Percentiles rank a stretch among this genome's conserved stretches.
phyloP scores from a whole-genome alignment of 805 yeast genomes.

The Starmerella geochares region DNA sequence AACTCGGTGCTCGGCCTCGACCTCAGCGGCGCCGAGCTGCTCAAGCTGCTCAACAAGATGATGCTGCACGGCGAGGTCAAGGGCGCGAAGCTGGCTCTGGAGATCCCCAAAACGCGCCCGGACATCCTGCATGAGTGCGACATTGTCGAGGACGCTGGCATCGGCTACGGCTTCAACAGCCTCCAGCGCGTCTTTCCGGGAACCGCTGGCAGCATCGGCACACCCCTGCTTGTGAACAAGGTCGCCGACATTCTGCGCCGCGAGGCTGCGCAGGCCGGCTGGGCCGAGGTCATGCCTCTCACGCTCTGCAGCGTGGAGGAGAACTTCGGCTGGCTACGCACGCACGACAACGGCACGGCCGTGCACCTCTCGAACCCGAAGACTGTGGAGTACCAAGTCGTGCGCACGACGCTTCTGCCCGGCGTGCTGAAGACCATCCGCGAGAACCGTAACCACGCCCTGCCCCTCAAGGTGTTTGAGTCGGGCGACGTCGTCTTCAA shows the following conservation, averaged over 20 bases:
- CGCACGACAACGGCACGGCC: constrained; percentile 55
- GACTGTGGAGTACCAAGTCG: constrained; percentile 94
- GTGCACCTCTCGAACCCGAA: constrained; percentile 93
- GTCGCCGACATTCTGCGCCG: constrained; percentile 79
- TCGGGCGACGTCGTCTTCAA: constrained; percentile 89
- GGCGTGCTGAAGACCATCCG: constrained; percentile 90
- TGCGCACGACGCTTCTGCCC: constrained; percentile 86
- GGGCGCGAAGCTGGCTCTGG: constrained; percentile 40
- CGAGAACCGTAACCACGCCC: constrained; percentile 90
- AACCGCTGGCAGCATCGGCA: constrained; percentile 65
- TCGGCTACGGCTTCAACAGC: constrained; percentile 89
- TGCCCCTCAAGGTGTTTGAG: constrained; percentile 93
- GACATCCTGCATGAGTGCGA: constrained; percentile 96
- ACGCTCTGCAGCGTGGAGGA: constrained; percentile 95
- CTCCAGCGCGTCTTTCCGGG: constrained; percentile 71
- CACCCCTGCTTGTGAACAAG: constrained; percentile 84
- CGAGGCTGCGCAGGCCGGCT: constrained; percentile 89
- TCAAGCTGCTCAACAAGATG: constrained; percentile 65
- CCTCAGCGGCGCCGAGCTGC: constrained; percentile 56
- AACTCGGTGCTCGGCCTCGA: constrained; percentile 87
- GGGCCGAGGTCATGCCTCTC: constrained; percentile 91
- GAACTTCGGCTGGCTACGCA: constrained; percentile 78
- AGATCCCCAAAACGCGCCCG: constrained; percentile 87
- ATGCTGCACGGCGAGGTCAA: constrained; percentile 57
- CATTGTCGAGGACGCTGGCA: constrained; percentile 96